Percentiles rank a stretch among this genome's conserved stretches.
Conservation (phyloP, 257 asterid genomes). For the Verbascum thapsus region DNA sequence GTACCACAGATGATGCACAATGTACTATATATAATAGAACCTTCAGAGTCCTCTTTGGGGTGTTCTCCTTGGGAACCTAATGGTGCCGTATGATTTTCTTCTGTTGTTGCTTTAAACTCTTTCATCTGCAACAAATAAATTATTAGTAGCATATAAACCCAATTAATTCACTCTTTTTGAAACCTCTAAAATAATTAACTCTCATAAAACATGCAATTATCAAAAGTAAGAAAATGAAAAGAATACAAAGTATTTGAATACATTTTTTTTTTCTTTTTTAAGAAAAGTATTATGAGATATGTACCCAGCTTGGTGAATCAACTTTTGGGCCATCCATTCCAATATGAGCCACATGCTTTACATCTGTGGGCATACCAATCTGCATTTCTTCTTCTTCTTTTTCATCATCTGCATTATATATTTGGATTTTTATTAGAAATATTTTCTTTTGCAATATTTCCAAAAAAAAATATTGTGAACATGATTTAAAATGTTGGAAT, state of each 20-base stretch:
- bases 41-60: constrained; percentile 56
- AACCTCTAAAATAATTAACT: neutral
- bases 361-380: constrained; percentile 89
- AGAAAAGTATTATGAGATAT: neutral
- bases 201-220: neutral
- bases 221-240: neutral
- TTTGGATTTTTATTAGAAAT: neutral
- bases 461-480: neutral
- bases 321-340: constrained; percentile 84
- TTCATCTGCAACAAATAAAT: constrained; percentile 59
- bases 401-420: constrained; percentile 55
- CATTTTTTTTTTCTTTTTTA: neutral
- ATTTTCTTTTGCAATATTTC: neutral
- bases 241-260: neutral
- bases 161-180: neutral
- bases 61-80: constrained; percentile 37
- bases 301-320: constrained; percentile 81
- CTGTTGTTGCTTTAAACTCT: constrained; percentile 48
- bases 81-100: constrained; percentile 58
- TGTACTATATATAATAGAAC: constrained; percentile 32
- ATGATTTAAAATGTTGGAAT: no score
- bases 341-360: constrained; percentile 91
- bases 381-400: constrained; percentile 63
- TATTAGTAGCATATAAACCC: neutral
- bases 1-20: no score